Conservation (phyloP, 768 basidiomycete species). For the Boletus reticuloceps region DNA sequence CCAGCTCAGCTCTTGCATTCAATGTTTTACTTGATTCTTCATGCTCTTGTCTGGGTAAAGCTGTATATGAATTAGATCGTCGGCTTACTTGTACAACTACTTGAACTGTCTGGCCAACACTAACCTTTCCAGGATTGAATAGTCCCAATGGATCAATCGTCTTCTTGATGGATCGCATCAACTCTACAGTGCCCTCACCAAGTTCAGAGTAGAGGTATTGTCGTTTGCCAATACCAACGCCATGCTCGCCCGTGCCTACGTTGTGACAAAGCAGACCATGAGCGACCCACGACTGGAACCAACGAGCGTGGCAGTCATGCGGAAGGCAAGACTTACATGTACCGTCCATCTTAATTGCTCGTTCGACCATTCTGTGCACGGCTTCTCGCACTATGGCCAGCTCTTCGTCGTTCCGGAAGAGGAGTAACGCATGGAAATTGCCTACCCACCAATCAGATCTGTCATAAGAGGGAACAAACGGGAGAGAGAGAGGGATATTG, state of each 20-base stretch:
- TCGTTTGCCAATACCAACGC: slow-evolving; percentile 83
- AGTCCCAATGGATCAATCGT: slow-evolving; percentile 71
- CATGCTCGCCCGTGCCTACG: slow-evolving; percentile 78
- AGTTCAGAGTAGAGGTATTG: slow-evolving; percentile 80
- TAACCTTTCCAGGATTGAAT: slow-evolving; percentile 86
- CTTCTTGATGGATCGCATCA: slow-evolving; percentile 82
- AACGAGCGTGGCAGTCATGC: neutral
- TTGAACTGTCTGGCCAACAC: neutral
- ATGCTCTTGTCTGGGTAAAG: slow-evolving; percentile 26
- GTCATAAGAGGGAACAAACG: neutral
- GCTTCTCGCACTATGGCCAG: slow-evolving; percentile 38
- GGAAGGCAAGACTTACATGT: slow-evolving; percentile 49
- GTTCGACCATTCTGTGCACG: slow-evolving; percentile 60
- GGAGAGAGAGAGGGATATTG: slow-evolving; percentile 29
- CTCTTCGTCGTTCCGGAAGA: slow-evolving; percentile 61
- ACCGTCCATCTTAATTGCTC: slow-evolving; percentile 69
- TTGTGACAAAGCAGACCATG: neutral
- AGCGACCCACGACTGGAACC: neutral
- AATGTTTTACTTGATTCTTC: slow-evolving; percentile 8
- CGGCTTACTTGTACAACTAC: neutral
- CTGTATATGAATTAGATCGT: neutral
- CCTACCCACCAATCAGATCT: slow-evolving; percentile 25
- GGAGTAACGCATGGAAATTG: slow-evolving; percentile 50
- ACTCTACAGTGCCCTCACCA: slow-evolving; percentile 73
- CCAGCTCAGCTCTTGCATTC: neutral